A percentile compares a stretch with the other conserved stretches of the same genome.
These are phyloP conservation scores for Auxenochlorella pyrenoidosa DNA, from an alignment of 139 green algal genomes.

Conservation along the genomic window DNA sequence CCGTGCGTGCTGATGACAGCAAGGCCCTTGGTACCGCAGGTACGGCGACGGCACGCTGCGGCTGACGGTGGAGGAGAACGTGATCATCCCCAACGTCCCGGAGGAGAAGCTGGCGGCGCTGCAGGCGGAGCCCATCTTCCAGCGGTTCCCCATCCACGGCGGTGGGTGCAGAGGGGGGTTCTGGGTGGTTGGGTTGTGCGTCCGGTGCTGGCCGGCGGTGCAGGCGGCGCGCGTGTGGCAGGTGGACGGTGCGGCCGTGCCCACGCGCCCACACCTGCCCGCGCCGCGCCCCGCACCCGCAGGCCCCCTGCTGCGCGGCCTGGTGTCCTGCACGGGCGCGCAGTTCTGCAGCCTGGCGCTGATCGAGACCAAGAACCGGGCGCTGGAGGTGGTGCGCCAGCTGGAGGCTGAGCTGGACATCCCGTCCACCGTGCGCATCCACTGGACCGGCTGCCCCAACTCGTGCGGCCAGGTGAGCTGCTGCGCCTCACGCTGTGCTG, in stretches of 20 bases:
- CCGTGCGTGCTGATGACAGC: too few relatives aligned
- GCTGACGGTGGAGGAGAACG: conserved; percentile 97
- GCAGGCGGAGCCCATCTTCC: conserved; percentile 90
- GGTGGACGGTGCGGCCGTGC: neutral
- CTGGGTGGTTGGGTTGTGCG: too few relatives aligned
- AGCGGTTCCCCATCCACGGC: conserved; percentile 69
- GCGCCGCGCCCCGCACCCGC: neutral
- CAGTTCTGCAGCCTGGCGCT: conserved; percentile 97
- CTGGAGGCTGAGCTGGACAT: conserved; percentile 92
- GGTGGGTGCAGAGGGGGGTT: conserved; percentile 40
- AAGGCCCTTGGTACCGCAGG: conserved; percentile 32
- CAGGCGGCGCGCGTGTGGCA: neutral
- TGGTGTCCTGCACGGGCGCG: conserved; percentile 91
- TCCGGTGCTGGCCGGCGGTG: neutral
- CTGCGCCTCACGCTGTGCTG: too few relatives aligned
- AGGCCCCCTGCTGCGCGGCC: conserved; percentile 50
- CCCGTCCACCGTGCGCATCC: conserved; percentile 85
- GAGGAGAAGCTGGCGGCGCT: conserved; percentile 85
- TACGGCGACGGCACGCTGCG: conserved; percentile 92
- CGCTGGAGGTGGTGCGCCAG: conserved; percentile 76
- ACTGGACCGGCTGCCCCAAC: conserved; percentile 99
- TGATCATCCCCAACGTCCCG: conserved; percentile 92
- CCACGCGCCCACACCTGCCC: neutral
- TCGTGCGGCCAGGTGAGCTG: conserved; percentile 88
- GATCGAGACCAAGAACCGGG: conserved; percentile 95